A percentile compares a stretch with the other conserved stretches of the same genome.
Conservation (phyloP, 371 early-diverging fungal species). For the Cokeromyces recurvatus region DNA sequence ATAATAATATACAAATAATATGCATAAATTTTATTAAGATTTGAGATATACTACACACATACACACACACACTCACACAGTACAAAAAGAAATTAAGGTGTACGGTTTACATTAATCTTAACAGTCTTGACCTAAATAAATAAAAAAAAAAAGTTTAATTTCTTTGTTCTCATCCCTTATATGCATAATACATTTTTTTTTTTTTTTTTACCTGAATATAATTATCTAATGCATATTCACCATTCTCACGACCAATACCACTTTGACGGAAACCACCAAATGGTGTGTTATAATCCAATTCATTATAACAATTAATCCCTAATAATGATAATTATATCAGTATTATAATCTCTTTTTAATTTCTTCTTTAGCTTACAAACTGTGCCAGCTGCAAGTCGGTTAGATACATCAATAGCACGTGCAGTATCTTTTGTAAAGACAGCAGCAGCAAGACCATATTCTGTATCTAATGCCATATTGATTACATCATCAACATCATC, state of each 20-base stretch:
- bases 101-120: constrained; percentile 30
- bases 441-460: constrained; percentile 79
- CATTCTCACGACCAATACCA: constrained; percentile 80
- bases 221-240: constrained; percentile 69
- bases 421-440: constrained; percentile 72
- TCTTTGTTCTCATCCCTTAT: no score
- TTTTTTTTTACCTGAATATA: constrained; percentile 43
- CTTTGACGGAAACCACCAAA: constrained; percentile 88
- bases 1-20: no score
- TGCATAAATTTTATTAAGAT: no score
- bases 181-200: no score
- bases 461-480: constrained; percentile 63
- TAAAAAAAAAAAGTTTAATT: no score
- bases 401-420: constrained; percentile 64
- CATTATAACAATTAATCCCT: constrained; percentile 40
- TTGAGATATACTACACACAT: no score
- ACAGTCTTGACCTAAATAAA: constrained; percentile 30
- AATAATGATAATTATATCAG: not conserved
- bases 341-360: not conserved
- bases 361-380: constrained; percentile 49
- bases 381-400: constrained; percentile 58
- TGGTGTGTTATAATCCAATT: constrained; percentile 42
- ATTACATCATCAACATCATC: constrained; percentile 66
- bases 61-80: no score
- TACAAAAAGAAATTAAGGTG: no score